A percentile compares a stretch with the other conserved stretches of the same genome.
These are phyloP conservation scores for Sporothrix sp. DNA, from an alignment of 2,329 filamentous ascomycete genomes.

Conservation along the genomic window DNA sequence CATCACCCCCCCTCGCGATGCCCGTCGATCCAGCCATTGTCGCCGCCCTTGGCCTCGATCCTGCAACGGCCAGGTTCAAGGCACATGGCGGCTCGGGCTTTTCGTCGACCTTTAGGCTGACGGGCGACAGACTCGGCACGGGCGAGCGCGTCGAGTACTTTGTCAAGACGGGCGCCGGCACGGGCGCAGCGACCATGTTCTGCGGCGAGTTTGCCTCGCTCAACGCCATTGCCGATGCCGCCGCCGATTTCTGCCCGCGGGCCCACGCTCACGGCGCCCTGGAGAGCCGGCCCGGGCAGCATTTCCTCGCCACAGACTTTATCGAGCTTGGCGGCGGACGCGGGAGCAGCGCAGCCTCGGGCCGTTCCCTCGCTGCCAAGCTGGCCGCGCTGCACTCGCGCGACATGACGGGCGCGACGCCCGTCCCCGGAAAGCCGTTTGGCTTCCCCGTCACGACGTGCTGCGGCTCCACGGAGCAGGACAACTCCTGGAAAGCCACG, in stretches of 20 bases:
- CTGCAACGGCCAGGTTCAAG: conserved; percentile 42
- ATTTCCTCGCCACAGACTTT: conserved; percentile 68
- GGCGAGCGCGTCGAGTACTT: conserved; percentile 41
- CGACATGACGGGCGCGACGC: conserved; percentile 57
- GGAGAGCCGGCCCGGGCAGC: conserved; percentile 38
- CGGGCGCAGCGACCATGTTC: conserved; percentile 59
- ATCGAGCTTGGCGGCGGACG: conserved; percentile 47
- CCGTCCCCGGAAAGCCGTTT: conserved; percentile 55
- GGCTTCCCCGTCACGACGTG: conserved; percentile 80
- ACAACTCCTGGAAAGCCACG: conserved; percentile 60
- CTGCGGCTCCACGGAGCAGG: conserved; percentile 75
- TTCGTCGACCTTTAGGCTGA: conserved; percentile 47
- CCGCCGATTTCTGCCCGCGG: conserved; percentile 66
- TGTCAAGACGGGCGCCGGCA: conserved; percentile 58
- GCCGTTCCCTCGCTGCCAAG: conserved; percentile 59
- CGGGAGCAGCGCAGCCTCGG: conserved; percentile 28
- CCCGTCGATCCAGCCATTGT: conserved; percentile 53
- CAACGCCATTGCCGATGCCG: conserved; percentile 63
- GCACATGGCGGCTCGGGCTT: conserved; percentile 59
- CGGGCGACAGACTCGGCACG: conserved; percentile 12
- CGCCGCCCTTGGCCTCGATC: conserved; percentile 49
- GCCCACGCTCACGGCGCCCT: conserved; percentile 63
- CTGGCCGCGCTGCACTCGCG: conserved; percentile 64
- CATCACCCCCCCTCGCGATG: neutral
- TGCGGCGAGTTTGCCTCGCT: conserved; percentile 72